Conservation (phyloP, 257 asterid genomes). For the Capsicum baccatum region DNA sequence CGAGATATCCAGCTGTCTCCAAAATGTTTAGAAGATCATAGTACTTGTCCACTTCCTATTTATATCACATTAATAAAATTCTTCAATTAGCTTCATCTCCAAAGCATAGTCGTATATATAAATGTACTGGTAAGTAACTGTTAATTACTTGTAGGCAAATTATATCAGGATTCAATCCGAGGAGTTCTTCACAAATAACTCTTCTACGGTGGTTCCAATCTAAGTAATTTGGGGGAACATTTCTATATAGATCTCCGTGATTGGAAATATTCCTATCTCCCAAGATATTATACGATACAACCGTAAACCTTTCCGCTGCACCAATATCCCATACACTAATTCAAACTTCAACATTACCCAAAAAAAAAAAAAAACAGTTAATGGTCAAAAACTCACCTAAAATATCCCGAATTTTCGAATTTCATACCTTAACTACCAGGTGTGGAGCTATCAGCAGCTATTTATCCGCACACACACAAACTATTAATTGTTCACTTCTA, state of each 20-base stretch:
- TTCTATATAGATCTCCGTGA: constrained; percentile 44
- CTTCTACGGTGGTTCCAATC: constrained; percentile 43
- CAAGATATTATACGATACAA: constrained; percentile 46
- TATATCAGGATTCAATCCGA: constrained; percentile 42
- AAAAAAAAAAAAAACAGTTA: background rate
- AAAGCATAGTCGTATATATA: background rate
- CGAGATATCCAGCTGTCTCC: constrained; percentile 47
- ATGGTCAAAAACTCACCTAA: no score
- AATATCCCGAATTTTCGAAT: no score
- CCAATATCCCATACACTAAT: background rate
- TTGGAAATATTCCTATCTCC: constrained; percentile 46
- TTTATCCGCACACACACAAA: no score
- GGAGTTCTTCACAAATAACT: constrained; percentile 43
- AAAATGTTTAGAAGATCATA: constrained; percentile 37
- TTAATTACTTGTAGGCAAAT: constrained; percentile 45
- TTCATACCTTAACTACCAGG: no score
- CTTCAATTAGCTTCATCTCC: constrained; percentile 1
- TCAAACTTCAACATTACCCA: background rate
- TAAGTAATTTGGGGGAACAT: constrained; percentile 43
- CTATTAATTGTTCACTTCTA: no score
- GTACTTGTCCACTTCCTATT: constrained; percentile 52
- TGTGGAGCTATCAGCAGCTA: no score
- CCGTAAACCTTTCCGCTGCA: constrained; percentile 38
- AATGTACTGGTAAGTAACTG: background rate
- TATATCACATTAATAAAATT: constrained; percentile 1